Evolutionary conservation across 768 basidiomycete species (phyloP), one percentile per base, ranked within the genome.

Genomic region (Inosperma sp.): DNA sequence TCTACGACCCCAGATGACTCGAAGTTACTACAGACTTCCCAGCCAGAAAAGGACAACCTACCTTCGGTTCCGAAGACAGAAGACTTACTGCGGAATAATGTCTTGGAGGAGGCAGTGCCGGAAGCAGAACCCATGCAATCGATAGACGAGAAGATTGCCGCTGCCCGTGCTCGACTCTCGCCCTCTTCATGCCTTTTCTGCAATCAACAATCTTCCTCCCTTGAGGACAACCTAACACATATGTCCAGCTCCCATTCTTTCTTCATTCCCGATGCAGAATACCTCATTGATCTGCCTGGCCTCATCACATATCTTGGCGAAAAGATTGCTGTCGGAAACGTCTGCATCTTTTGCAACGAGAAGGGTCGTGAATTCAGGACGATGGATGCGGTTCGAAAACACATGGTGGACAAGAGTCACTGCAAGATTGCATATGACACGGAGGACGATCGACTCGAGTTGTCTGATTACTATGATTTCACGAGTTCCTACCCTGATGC

Each of bases 401-500:
- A 99, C 65, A 99, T 99, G 96, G 54, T 81, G 33, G 94, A 94
- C 74, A 98, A 98, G 71, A 78, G 81, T 51, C 96, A 99, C 62
- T 97, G 94, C 78, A 97, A 96, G 70, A 82, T 99, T 56, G 87
- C 90, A 0, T 98, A 95, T 67, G 90, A 93, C 52, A 69, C 78
- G 1, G 84, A 89, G 59, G 63, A 72, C 31, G 92, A 97, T 62
- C 80, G 83, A 34, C 79, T 94, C 46, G 94, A 95, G 58, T 57
- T 95, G 5, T 89, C 93, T 0, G 94, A 97, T 58, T 97, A 76
- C 64, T 99, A 98, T 71, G 93, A 96, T 67, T 98, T 95, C 65
- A 77, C 84, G 0, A 66, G 75, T 1, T 91, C 88, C 9, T 95
- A 95, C 62, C 87, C 88, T 58, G 62, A 74, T 31, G 60, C 64